Percentiles rank a stretch among this genome's conserved stretches.
Conservation (phyloP, 768 basidiomycete species). For the Infundibulicybe gibba region DNA sequence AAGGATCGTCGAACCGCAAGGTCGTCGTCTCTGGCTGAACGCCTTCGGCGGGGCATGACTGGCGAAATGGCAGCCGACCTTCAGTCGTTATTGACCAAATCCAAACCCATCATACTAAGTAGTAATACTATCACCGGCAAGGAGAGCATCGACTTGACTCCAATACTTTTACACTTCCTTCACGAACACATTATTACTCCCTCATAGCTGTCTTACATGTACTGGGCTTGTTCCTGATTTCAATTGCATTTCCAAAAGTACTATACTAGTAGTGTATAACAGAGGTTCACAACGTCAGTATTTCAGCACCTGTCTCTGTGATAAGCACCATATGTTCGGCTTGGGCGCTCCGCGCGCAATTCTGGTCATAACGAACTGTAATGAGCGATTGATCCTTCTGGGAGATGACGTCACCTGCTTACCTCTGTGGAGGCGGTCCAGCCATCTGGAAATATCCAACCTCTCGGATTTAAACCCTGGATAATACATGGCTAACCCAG, state of each 20-base stretch:
- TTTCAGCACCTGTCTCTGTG: conserved; percentile 72
- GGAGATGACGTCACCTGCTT: conserved; percentile 11
- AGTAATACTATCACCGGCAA: conserved; percentile 46
- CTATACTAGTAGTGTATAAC: conserved; percentile 7
- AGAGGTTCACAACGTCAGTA: conserved; percentile 50
- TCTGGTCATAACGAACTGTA: conserved; percentile 33
- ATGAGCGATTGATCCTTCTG: background rate
- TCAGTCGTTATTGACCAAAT: conserved; percentile 59
- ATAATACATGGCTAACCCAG: conserved; percentile 63
- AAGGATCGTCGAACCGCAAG: conserved; percentile 36
- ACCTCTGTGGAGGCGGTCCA: conserved; percentile 94
- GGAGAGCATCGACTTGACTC: conserved; percentile 50
- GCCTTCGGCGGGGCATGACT: conserved; percentile 71
- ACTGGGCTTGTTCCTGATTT: conserved; percentile 3
- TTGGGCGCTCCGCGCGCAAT: conserved; percentile 79
- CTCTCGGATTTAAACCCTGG: conserved; percentile 64
- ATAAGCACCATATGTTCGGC: conserved; percentile 89
- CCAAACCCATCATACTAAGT: conserved; percentile 61
- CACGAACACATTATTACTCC: conserved; percentile 52
- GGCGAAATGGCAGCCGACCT: conserved; percentile 77
- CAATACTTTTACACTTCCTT: conserved; percentile 60
- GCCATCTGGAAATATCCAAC: conserved; percentile 85
- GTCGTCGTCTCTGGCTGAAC: conserved; percentile 55
- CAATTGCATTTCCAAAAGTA: conserved; percentile 9
- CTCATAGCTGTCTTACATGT: conserved; percentile 19